Percentiles rank a stretch among this genome's conserved stretches.
Evolutionary conservation across 139 green algal genomes (phyloP).

Genomic region (Tetraselmis chui): DNA sequence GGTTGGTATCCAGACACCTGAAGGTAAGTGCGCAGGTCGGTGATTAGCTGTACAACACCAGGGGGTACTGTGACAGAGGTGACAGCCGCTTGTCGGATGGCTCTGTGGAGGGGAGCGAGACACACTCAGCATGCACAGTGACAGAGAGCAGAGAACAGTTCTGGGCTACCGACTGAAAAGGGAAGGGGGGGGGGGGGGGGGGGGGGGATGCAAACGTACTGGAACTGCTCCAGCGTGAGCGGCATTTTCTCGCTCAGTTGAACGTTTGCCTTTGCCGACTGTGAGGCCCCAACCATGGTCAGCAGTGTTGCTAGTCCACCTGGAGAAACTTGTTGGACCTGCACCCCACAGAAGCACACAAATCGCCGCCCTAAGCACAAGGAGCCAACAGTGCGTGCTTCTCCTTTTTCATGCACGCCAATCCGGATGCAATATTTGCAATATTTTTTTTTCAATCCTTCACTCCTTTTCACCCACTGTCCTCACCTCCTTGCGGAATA

Average conservation of each 20-base stretch:
- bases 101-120: no score
- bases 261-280: neutral
- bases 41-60: conserved; percentile 66
- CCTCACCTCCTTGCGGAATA: conserved; percentile 63
- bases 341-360: no score
- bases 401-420: no score
- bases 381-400: no score
- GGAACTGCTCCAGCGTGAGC: neutral
- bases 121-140: no score
- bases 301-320: conserved; percentile 5
- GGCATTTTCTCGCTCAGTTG: neutral
- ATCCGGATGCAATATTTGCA: no score
- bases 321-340: conserved; percentile 11
- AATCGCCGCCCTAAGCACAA: no score
- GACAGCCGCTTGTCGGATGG: conserved; percentile 42
- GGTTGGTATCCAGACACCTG: conserved; percentile 18
- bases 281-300: neutral
- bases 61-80: conserved; percentile 49
- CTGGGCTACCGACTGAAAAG: no score
- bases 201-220: neutral
- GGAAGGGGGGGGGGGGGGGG: neutral
- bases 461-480: conserved; percentile 33
- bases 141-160: no score
- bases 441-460: no score
- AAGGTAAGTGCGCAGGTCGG: conserved; percentile 62